phyloP scores from a whole-genome alignment of 768 basidiomycete genomes.

The Auricularia sp. region DNA sequence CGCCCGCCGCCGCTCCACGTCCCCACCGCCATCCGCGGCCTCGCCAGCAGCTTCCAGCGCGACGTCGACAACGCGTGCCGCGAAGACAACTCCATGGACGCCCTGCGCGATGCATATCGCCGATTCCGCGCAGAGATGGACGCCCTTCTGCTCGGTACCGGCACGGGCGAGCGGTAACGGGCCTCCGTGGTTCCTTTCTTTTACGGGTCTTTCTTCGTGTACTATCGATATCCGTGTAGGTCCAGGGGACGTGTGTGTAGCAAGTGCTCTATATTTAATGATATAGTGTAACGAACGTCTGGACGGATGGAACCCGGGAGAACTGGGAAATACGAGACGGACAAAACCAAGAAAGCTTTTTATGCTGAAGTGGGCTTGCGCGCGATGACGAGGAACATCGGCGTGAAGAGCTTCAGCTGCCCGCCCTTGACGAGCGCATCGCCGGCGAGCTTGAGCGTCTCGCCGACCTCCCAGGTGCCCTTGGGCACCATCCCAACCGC shows the following conservation, averaged over 20 bases:
- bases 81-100: neutral
- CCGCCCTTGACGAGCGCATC: constrained; percentile 76
- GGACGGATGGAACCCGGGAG: neutral
- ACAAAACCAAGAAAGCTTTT: neutral
- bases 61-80: neutral
- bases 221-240: too few species aligned
- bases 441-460: constrained; percentile 76
- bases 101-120: neutral
- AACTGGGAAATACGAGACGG: neutral
- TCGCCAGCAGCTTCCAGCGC: neutral
- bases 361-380: constrained; percentile 13
- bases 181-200: too few species aligned
- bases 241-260: neutral
- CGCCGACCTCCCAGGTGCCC: constrained; percentile 85
- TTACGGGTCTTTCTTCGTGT: too few species aligned
- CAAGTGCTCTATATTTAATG: neutral
- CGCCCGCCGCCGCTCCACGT: too few species aligned
- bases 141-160: neutral
- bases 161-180: too few species aligned
- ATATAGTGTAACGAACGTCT: neutral
- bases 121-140: neutral
- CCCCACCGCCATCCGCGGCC: too few species aligned
- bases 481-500: constrained; percentile 72
- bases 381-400: constrained; percentile 65
- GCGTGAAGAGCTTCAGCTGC: constrained; percentile 81